These are phyloP conservation scores for Arachis hypogaea DNA, from an alignment of 306 rosid genomes.

Conservation along the genomic window DNA sequence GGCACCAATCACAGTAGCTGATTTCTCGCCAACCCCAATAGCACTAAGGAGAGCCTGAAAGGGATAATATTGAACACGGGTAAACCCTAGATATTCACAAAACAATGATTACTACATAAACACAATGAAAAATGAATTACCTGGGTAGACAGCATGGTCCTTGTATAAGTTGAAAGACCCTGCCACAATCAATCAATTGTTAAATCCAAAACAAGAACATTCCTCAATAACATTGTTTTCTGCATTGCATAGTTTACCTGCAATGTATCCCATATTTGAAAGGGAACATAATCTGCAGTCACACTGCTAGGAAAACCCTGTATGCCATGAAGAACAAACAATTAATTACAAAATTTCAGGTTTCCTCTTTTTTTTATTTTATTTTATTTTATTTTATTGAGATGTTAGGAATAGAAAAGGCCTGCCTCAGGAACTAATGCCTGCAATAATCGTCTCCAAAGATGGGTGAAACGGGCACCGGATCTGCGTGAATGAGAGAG, in stretches of 20 bases:
- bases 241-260: constrained; percentile 63
- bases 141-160: constrained; percentile 99
- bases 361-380: too few species aligned
- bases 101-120: background rate
- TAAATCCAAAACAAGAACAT: constrained; percentile 48
- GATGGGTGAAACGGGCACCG: constrained; percentile 63
- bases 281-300: constrained; percentile 90
- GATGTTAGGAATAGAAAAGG: constrained; percentile 7
- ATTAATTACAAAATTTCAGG: constrained; percentile 1
- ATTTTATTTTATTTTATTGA: background rate
- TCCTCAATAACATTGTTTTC: constrained; percentile 43
- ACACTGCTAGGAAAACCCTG: constrained; percentile 55
- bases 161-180: constrained; percentile 92
- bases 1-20: constrained; percentile 94
- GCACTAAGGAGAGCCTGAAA: constrained; percentile 89
- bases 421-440: constrained; percentile 98
- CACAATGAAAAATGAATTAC: constrained; percentile 48
- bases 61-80: constrained; percentile 25
- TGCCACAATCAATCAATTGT: constrained; percentile 35
- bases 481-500: constrained; percentile 50
- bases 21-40: constrained; percentile 96
- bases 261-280: constrained; percentile 93
- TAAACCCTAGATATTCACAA: background rate
- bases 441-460: constrained; percentile 75
- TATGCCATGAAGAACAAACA: background rate